phyloP scores from a whole-genome alignment of 371 early-diverging fungal genomes.

The Mortierella sp. region DNA sequence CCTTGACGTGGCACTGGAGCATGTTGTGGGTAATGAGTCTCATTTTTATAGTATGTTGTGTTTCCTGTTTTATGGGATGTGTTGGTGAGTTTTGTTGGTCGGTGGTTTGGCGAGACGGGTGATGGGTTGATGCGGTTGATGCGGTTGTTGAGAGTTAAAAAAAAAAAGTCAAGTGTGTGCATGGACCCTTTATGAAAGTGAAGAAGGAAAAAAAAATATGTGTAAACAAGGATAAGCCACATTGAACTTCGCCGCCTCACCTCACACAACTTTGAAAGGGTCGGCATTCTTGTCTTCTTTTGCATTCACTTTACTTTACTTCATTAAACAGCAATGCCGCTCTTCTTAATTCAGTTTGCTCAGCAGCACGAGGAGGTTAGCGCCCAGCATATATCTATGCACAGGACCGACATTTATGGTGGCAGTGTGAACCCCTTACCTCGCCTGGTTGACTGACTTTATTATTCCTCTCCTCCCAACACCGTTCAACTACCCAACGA shows the following conservation, averaged over 20 bases:
- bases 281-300: neutral
- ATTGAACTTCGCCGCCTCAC: neutral
- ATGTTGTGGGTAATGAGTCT: slow-evolving; percentile 98
- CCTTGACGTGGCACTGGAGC: slow-evolving; percentile 97
- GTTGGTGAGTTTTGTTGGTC: neutral
- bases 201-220: slow-evolving; percentile 17
- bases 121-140: neutral
- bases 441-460: neutral
- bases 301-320: neutral
- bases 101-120: neutral
- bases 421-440: neutral
- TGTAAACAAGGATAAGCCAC: slow-evolving; percentile 21
- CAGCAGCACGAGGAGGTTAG: slow-evolving; percentile 49
- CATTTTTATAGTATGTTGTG: slow-evolving; percentile 60
- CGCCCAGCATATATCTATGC: neutral
- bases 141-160: neutral
- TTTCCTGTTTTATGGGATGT: neutral
- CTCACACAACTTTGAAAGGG: neutral
- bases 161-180: neutral
- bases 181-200: slow-evolving; percentile 7
- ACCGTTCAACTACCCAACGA: neutral
- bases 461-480: neutral
- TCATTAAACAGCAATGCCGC: slow-evolving; percentile 30
- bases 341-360: slow-evolving; percentile 61
- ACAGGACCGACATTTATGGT: neutral